These are phyloP conservation scores for Krasilnikovozyma curviuscula DNA, from an alignment of 768 basidiomycete species.

Conservation along the genomic window DNA sequence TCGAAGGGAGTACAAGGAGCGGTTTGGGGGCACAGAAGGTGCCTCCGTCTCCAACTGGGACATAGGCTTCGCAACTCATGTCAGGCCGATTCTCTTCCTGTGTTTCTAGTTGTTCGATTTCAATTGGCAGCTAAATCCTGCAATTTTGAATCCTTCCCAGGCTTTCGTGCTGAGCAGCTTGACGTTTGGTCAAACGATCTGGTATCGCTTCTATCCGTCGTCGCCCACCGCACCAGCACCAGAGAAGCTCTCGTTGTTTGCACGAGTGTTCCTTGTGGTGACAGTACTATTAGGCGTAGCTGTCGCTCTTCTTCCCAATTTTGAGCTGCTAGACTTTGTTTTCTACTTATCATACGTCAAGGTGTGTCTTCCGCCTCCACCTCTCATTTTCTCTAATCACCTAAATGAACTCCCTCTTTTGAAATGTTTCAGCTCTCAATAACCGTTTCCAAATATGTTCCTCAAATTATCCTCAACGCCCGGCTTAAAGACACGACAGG, in stretches of 20 bases:
- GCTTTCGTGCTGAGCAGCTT: background rate
- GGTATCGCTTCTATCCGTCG: slow-evolving; percentile 13
- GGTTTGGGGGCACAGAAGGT: slow-evolving; percentile 26
- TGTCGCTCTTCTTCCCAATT: background rate
- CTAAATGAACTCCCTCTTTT: slow-evolving; percentile 19
- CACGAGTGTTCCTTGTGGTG: background rate
- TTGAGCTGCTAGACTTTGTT: slow-evolving; percentile 13
- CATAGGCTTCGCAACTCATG: slow-evolving; percentile 29
- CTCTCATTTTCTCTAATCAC: background rate
- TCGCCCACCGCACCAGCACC: background rate
- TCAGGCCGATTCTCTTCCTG: background rate
- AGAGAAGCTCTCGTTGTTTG: background rate
- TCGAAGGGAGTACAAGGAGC: slow-evolving; percentile 24
- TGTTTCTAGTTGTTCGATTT: slow-evolving; percentile 26
- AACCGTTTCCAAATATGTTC: slow-evolving; percentile 28
- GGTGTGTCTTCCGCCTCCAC: background rate
- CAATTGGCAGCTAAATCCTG: slow-evolving; percentile 6
- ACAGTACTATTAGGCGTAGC: background rate
- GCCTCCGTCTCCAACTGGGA: slow-evolving; percentile 28
- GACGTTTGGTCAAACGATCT: slow-evolving; percentile 6
- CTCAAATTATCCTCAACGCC: slow-evolving; percentile 29
- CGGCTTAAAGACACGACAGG: slow-evolving; percentile 24
- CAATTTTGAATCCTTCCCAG: background rate
- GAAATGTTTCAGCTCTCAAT: slow-evolving; percentile 26
- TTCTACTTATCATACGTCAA: slow-evolving; percentile 15